A percentile compares a stretch with the other conserved stretches of the same genome.
Evolutionary conservation across 345 rosid genomes (phyloP).

Genomic region (Hevea brasiliensis): DNA sequence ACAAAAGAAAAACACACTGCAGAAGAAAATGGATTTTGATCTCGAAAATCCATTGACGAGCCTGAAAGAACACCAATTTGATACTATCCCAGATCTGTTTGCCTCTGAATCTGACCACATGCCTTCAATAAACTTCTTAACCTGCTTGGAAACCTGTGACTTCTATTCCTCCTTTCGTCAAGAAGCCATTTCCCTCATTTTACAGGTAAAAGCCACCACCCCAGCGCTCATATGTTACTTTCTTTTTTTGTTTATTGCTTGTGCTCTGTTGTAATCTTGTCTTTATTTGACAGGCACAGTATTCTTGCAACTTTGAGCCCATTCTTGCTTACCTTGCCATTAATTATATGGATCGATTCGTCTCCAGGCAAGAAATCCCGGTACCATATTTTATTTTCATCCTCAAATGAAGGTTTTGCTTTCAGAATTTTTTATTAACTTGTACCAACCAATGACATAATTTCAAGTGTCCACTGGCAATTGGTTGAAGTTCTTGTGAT

Average conservation of each 20-base stretch:
- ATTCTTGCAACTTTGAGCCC: slow-evolving; percentile 41
- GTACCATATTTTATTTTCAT: slow-evolving; percentile 21
- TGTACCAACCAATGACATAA: not conserved
- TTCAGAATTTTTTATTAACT: not conserved
- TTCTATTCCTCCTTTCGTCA: slow-evolving; percentile 43
- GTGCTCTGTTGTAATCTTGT: not conserved
- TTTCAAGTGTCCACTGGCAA: no score
- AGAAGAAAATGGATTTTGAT: slow-evolving; percentile 55
- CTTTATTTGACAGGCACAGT: slow-evolving; percentile 26
- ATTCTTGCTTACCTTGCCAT: slow-evolving; percentile 64
- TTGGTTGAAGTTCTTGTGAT: not conserved
- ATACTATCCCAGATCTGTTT: slow-evolving; percentile 43
- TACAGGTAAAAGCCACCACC: slow-evolving; percentile 35
- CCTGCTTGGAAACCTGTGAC: slow-evolving; percentile 36
- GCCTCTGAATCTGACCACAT: slow-evolving; percentile 63
- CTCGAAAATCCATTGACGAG: slow-evolving; percentile 68
- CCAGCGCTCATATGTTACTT: not conserved
- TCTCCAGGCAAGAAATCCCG: slow-evolving; percentile 56
- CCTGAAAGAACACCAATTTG: slow-evolving; percentile 21
- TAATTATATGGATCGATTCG: slow-evolving; percentile 80
- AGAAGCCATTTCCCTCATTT: slow-evolving; percentile 46
- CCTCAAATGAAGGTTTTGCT: not conserved
- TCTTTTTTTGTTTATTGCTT: not conserved
- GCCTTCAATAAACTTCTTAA: slow-evolving; percentile 47
- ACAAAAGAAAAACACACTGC: no score